phyloP scores from a whole-genome alignment of 768 basidiomycete species.

The Leccinum broughii region DNA sequence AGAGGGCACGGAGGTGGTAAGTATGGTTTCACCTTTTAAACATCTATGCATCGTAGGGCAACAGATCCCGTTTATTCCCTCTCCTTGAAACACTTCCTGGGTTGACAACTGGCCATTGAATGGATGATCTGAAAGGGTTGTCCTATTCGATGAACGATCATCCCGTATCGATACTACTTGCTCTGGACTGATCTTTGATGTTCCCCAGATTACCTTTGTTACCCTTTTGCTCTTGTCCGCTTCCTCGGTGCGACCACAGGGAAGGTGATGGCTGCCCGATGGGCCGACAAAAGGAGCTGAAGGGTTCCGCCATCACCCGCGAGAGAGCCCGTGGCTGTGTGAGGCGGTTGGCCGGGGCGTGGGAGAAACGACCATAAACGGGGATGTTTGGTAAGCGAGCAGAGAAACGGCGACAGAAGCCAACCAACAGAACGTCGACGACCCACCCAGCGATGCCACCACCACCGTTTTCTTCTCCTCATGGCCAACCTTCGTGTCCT shows the following conservation, averaged over 20 bases:
- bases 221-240: no score
- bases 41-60: background rate
- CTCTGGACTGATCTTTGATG: no score
- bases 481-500: conserved; percentile 30
- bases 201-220: no score
- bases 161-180: background rate
- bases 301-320: background rate
- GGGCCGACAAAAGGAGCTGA: background rate
- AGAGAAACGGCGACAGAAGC: conserved; percentile 13
- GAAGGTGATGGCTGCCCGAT: no score
- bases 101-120: background rate
- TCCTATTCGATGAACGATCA: no score
- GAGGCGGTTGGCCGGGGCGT: conserved; percentile 12
- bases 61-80: background rate
- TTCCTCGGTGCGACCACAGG: no score
- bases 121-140: no score
- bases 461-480: conserved; percentile 33
- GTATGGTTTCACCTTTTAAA: background rate
- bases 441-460: conserved; percentile 33
- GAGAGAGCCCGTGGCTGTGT: background rate
- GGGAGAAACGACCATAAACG: conserved; percentile 2
- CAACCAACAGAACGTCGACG: conserved; percentile 8
- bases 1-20: background rate
- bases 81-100: no score
- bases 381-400: conserved; percentile 12